Percentiles rank a stretch among this genome's conserved stretches.
Conservation (phyloP, 148 eudicot species). For the Limonium bicolor region DNA sequence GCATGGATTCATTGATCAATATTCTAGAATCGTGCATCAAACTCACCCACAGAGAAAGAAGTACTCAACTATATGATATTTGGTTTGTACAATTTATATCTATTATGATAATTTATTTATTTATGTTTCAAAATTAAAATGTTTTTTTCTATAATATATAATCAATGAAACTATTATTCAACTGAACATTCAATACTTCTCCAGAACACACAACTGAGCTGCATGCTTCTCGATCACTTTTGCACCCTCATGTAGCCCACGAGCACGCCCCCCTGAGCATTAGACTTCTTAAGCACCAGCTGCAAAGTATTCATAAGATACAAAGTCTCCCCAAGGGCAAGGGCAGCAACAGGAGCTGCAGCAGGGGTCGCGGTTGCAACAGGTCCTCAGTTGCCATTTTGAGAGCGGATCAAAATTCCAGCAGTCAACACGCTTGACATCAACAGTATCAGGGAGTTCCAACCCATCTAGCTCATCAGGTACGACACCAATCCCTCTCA, state of each 20-base stretch:
- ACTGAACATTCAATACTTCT: neutral
- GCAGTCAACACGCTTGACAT: slow-evolving; percentile 89
- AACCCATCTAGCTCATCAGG: slow-evolving; percentile 95
- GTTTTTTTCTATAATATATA: too few species aligned
- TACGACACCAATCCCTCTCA: slow-evolving; percentile 51
- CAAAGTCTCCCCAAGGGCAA: slow-evolving; percentile 1
- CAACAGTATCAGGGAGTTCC: slow-evolving; percentile 90
- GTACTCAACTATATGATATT: too few species aligned
- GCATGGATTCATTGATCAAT: too few species aligned
- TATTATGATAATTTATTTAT: too few species aligned
- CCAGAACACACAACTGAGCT: slow-evolving; percentile 1
- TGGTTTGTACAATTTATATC: too few species aligned
- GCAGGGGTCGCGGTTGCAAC: neutral
- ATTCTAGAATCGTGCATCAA: too few species aligned
- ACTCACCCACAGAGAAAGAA: too few species aligned
- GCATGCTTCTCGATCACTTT: slow-evolving; percentile 12
- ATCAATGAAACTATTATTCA: too few species aligned
- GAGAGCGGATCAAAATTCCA: too few species aligned
- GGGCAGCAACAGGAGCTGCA: neutral
- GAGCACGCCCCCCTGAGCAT: slow-evolving; percentile 19
- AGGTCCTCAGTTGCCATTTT: too few species aligned
- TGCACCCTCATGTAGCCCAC: slow-evolving; percentile 35
- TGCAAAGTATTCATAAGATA: neutral
- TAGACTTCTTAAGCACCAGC: slow-evolving; percentile 2
- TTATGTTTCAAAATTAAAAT: too few species aligned